These are phyloP conservation scores for Psilocybe tampanensis DNA, from an alignment of 768 basidiomycete genomes.

Conservation along the genomic window DNA sequence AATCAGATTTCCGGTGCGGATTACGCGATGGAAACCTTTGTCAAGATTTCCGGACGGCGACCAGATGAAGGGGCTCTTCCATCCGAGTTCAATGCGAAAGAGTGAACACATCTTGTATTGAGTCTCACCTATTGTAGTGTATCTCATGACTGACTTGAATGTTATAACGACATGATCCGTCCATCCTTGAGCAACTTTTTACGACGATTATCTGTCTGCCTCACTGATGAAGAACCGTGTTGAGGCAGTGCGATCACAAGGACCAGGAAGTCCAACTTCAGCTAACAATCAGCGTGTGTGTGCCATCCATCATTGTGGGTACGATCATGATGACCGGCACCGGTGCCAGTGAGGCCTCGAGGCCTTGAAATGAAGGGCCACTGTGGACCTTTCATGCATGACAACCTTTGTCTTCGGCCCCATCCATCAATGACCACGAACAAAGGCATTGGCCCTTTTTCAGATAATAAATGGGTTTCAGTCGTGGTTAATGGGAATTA, in stretches of 20 bases:
- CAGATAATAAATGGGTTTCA: background rate
- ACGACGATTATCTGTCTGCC: background rate
- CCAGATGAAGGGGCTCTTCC: constrained; percentile 48
- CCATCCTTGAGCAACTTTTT: background rate
- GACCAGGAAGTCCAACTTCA: background rate
- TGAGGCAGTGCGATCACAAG: background rate
- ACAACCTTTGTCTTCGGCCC: background rate
- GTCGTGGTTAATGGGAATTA: background rate
- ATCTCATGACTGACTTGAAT: constrained; percentile 9
- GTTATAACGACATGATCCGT: constrained; percentile 1
- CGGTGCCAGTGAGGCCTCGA: no score
- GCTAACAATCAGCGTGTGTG: background rate
- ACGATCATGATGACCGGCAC: background rate
- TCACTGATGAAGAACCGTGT: background rate
- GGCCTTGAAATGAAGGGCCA: no score
- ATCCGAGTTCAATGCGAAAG: constrained; percentile 15
- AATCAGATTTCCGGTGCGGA: constrained; percentile 68
- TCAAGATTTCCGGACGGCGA: constrained; percentile 62
- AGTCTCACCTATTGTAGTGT: constrained; percentile 14
- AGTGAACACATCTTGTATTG: constrained; percentile 13
- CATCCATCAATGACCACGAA: background rate
- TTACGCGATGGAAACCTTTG: constrained; percentile 68
- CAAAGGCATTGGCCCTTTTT: background rate
- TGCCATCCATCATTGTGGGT: background rate
- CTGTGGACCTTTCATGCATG: background rate